A percentile compares a stretch with the other conserved stretches of the same genome.
phyloP scores from a whole-genome alignment of 2,329 filamentous ascomycete genomes.

The Aspergillus sp. region DNA sequence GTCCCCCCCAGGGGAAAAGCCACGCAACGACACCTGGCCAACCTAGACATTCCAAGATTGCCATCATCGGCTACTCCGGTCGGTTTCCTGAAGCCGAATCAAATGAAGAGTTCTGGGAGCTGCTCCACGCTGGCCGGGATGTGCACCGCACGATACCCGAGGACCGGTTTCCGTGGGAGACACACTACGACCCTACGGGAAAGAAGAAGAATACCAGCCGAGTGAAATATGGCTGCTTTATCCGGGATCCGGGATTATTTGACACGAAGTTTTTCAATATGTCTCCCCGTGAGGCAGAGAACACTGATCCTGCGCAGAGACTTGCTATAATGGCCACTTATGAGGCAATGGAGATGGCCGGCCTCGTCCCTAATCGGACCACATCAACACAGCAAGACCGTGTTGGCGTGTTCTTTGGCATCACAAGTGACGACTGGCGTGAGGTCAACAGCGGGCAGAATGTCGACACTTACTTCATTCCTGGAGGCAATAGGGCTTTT shows the following conservation, averaged over 20 bases:
- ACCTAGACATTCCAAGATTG: conserved; percentile 61
- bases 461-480: conserved; percentile 68
- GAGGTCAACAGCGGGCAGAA: conserved; percentile 72
- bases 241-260: conserved; percentile 73
- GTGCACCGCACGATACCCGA: conserved; percentile 61
- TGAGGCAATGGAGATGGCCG: conserved; percentile 78
- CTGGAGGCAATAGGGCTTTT: conserved; percentile 58
- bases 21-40: not conserved
- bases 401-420: conserved; percentile 73
- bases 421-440: conserved; percentile 74
- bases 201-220: conserved; percentile 74
- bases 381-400: conserved; percentile 63
- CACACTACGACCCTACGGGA: conserved; percentile 68
- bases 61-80: conserved; percentile 80
- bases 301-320: conserved; percentile 79
- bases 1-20: not conserved
- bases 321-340: conserved; percentile 74
- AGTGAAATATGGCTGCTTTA: conserved; percentile 73
- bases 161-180: conserved; percentile 72
- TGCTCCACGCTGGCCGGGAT: conserved; percentile 71
- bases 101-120: conserved; percentile 71
- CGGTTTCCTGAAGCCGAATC: conserved; percentile 72
- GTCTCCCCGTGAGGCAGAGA: conserved; percentile 75
- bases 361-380: conserved; percentile 70
- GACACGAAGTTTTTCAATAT: conserved; percentile 87